Conservation (phyloP, 352 stramenopile genomes). For the Saprolegnia parasitica region DNA sequence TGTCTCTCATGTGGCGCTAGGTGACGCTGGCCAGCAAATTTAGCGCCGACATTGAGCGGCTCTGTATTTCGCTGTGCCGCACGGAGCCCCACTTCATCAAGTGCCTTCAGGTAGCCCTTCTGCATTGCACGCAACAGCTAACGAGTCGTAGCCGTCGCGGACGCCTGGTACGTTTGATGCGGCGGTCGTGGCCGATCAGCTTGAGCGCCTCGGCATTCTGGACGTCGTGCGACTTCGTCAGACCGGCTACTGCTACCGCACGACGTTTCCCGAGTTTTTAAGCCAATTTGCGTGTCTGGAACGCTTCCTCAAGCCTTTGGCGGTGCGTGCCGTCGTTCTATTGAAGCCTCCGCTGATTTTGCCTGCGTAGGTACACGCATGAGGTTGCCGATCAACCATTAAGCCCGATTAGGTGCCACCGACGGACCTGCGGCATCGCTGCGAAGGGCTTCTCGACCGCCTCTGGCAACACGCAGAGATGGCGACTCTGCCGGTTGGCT, state of each 20-base stretch:
- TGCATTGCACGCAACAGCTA: too few species aligned
- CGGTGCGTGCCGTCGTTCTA: not conserved
- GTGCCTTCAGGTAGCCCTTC: constrained; percentile 12
- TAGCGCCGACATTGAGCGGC: constrained; percentile 12
- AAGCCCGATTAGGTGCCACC: not conserved
- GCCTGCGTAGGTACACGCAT: too few species aligned
- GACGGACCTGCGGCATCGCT: not conserved
- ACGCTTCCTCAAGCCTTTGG: not conserved
- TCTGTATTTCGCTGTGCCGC: constrained; percentile 4
- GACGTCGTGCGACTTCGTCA: not conserved
- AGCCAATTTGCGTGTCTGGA: not conserved
- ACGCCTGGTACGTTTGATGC: not conserved
- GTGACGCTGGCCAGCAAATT: not conserved
- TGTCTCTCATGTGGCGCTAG: not conserved
- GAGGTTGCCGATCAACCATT: not conserved
- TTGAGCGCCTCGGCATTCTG: not conserved
- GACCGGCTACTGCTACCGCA: constrained; percentile 4
- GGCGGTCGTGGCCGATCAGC: not conserved
- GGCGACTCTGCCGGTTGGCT: not conserved
- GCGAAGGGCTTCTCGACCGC: constrained; percentile 1
- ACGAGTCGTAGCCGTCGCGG: not conserved
- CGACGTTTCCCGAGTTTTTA: constrained; percentile 13
- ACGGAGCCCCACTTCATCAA: constrained; percentile 25
- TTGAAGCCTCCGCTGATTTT: too few species aligned
- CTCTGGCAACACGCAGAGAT: constrained; percentile 2